Conservation (phyloP, 352 stramenopile genomes). For the Globisporangium okanoganense region DNA sequence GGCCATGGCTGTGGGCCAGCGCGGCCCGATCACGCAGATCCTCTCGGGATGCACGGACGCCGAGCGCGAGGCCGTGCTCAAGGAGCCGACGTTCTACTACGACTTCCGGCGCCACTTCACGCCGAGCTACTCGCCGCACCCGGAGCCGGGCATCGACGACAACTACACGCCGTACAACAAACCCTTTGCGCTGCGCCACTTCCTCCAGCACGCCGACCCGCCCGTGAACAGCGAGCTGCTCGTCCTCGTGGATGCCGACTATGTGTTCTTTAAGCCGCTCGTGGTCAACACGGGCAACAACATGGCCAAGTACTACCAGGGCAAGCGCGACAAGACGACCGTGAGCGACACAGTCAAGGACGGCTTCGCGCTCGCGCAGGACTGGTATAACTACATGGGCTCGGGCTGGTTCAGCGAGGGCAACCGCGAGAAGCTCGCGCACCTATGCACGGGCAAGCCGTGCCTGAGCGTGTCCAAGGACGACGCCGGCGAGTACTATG, state of each 20-base stretch:
- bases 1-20: constrained; percentile 17
- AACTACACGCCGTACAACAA: constrained; percentile 29
- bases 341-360: constrained; percentile 44
- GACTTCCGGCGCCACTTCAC: constrained; percentile 26
- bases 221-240: constrained; percentile 18
- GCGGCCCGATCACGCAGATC: constrained; percentile 31
- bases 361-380: constrained; percentile 39
- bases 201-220: constrained; percentile 22
- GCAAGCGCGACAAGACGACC: constrained; percentile 19
- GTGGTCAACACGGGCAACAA: constrained; percentile 33
- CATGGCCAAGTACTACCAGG: constrained; percentile 37
- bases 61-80: constrained; percentile 9
- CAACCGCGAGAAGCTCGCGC: constrained; percentile 23
- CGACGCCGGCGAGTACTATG: constrained; percentile 39
- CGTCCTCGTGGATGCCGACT: constrained; percentile 25
- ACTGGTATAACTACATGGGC: constrained; percentile 42
- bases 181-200: constrained; percentile 27
- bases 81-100: constrained; percentile 22
- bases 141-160: constrained; percentile 20
- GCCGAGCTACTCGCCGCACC: constrained; percentile 20
- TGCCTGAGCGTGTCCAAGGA: constrained; percentile 29
- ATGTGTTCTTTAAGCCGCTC: constrained; percentile 21
- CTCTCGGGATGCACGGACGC: constrained; percentile 22
- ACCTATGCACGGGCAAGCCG: constrained; percentile 29
- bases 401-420: constrained; percentile 32